Base-by-base conservation (phyloP, 2,329 filamentous ascomycete genomes). In the Ascochyta koolunga region DNA sequence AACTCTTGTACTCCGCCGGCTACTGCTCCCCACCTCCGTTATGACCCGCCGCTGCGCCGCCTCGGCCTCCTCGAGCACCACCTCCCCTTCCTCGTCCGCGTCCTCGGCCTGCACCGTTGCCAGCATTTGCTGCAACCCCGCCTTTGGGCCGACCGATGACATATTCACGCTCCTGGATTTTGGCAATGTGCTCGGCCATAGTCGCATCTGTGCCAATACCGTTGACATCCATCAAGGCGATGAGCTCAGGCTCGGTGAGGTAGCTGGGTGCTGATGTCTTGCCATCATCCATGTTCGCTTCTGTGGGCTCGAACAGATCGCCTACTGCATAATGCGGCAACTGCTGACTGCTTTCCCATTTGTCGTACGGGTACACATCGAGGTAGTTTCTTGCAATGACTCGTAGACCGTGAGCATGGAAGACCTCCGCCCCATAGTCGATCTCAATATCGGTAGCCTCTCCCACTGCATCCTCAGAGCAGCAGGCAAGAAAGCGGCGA, bases 131-230 rank as follows among this genome's bases (percentile, higher is more conserved):
- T 44, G 64, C 66, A 25, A 68, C 72, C 36, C 71, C 65, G 16
- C 68, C 74, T 57, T 76, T 82, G 68, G 81, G 70, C 77, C 85
- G 70, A 70, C 89, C 88, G 51, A 86, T 85, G 43, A 92, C 93
- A 68, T 99, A 99, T 64, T 93, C 83, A 55, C 95, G 83, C 54
- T 93, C 86, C 74, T 98, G 92, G 66, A 99, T 96, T 76, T 93
- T 99, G 54, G 90, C 87, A 67, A 99, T 99, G 71, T 99, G 95
- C 67, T 99, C 95, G 0, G 95, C 95, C 95, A 99, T 99, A 1
- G 95, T 99, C 6, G 95, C 95, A 77, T 99, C 95, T 9, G 95
- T 99, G 11, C 95, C 95, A 60, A 99, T 99, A 2, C 95, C 95
- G 71, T 99, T 99, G 38, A 91, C 93, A 77, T 99, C 95, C 95